These are phyloP conservation scores for Pseudozyma hubeiensis DNA, from an alignment of 1,284 basidiomycete genomes.

Conservation along the genomic window DNA sequence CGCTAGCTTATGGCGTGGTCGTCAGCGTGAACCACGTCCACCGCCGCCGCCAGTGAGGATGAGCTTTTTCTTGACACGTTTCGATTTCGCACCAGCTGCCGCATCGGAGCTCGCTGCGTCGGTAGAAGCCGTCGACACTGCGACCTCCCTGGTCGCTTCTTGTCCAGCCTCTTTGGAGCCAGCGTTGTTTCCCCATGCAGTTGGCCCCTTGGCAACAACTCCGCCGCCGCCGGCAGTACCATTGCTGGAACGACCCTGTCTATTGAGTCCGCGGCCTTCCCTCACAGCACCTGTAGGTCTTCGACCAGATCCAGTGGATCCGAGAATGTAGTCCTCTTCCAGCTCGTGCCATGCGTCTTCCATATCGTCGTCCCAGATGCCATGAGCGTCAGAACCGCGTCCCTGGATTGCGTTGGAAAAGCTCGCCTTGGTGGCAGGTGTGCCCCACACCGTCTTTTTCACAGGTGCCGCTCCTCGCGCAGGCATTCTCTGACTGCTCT, in stretches of 20 bases:
- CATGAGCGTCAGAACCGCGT: constrained; percentile 22
- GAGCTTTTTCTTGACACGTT: constrained; percentile 64
- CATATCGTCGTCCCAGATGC: constrained; percentile 50
- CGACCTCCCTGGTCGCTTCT: constrained; percentile 14
- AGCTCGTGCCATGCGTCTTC: constrained; percentile 67
- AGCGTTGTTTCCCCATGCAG: background rate
- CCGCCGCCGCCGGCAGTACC: constrained; percentile 3
- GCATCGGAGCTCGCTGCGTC: constrained; percentile 2
- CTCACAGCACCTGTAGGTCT: constrained; percentile 25
- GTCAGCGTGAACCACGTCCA: constrained; percentile 37
- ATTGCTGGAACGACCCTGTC: constrained; percentile 20
- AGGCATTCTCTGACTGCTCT: constrained; percentile 1
- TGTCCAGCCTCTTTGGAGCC: background rate
- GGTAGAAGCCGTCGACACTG: background rate
- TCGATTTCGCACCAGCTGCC: constrained; percentile 11
- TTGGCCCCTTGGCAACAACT: constrained; percentile 1
- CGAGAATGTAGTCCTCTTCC: constrained; percentile 64
- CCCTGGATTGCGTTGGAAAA: constrained; percentile 52
- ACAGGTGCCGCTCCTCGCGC: constrained; percentile 5
- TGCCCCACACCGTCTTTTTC: constrained; percentile 67
- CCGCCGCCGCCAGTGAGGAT: constrained; percentile 64
- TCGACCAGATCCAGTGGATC: constrained; percentile 37
- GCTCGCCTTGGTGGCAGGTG: constrained; percentile 50
- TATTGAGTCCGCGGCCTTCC: constrained; percentile 41
- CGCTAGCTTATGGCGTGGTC: no score